Conservation (phyloP, 331 rosid species). For the Malus hybrid region DNA sequence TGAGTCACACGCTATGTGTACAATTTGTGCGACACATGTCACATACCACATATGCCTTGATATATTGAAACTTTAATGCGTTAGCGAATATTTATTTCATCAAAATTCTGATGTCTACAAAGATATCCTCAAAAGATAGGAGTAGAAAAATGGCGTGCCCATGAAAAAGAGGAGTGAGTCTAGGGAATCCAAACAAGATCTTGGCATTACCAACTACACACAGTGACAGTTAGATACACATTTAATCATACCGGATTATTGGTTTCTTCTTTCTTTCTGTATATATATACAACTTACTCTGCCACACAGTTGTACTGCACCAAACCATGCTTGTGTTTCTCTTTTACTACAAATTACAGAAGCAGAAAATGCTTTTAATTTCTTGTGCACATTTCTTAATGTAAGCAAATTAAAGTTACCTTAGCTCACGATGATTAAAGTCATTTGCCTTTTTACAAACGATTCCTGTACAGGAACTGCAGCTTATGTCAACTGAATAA, state of each 20-base stretch:
- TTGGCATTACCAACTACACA: neutral
- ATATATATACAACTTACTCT: neutral
- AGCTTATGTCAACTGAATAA: neutral
- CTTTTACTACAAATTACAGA: neutral
- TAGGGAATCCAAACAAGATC: slow-evolving; percentile 16
- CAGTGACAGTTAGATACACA: neutral
- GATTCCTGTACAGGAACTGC: neutral
- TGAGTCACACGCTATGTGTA: too few relatives aligned
- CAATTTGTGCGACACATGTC: too few relatives aligned
- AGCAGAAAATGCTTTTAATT: neutral
- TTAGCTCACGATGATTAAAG: neutral
- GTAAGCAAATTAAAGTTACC: neutral
- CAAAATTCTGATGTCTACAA: too few relatives aligned
- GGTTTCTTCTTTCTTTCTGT: neutral
- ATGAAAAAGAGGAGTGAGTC: slow-evolving; percentile 1
- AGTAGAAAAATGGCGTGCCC: too few relatives aligned
- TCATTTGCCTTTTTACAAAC: neutral
- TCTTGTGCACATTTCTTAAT: neutral
- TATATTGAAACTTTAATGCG: too few relatives aligned
- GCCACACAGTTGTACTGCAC: neutral
- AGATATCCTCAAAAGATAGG: too few relatives aligned
- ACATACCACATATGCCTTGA: too few relatives aligned
- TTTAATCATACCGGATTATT: neutral
- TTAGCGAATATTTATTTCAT: too few relatives aligned
- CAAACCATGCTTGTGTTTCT: neutral